phyloP scores from a whole-genome alignment of 2,329 filamentous ascomycete species.

The Neocatenulostroma microsporum region DNA sequence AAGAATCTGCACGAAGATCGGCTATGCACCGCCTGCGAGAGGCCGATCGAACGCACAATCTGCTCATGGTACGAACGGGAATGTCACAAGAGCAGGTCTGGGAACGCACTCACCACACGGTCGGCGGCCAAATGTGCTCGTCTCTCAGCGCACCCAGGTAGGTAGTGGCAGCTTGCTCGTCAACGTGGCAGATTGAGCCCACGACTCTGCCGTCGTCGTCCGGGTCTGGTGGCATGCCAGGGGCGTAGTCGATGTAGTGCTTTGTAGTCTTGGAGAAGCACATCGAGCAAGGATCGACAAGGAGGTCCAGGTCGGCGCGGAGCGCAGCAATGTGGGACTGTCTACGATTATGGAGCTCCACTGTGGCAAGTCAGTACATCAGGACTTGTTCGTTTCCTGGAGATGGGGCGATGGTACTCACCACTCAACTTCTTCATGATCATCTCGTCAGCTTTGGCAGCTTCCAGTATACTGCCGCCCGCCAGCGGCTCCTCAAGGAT shows the following conservation, averaged over 20 bases:
- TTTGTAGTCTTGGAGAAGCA: conserved; percentile 16
- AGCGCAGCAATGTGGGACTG: conserved; percentile 12
- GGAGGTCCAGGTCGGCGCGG: conserved; percentile 19
- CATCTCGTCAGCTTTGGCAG: background rate
- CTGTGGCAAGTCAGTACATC: too few species aligned
- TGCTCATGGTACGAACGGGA: too few species aligned
- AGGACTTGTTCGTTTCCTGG: too few species aligned
- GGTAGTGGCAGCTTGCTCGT: conserved; percentile 13
- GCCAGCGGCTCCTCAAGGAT: conserved; percentile 12
- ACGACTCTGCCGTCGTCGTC: conserved; percentile 7
- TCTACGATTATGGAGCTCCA: conserved; percentile 8
- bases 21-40: too few species aligned
- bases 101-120: conserved; percentile 17
- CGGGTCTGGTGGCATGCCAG: conserved; percentile 17
- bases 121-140: conserved; percentile 22
- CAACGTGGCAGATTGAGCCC: conserved; percentile 16
- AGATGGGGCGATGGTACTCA: conserved; percentile 2
- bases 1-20: too few species aligned
- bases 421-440: conserved; percentile 6
- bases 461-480: conserved; percentile 1
- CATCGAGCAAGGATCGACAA: conserved; percentile 19
- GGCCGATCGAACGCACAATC: too few species aligned
- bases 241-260: conserved; percentile 24
- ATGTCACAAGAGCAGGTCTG: too few species aligned
- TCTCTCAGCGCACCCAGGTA: conserved; percentile 23